phyloP scores from a whole-genome alignment of 371 early-diverging fungal genomes.

The Choanephora cucurbitarum region DNA sequence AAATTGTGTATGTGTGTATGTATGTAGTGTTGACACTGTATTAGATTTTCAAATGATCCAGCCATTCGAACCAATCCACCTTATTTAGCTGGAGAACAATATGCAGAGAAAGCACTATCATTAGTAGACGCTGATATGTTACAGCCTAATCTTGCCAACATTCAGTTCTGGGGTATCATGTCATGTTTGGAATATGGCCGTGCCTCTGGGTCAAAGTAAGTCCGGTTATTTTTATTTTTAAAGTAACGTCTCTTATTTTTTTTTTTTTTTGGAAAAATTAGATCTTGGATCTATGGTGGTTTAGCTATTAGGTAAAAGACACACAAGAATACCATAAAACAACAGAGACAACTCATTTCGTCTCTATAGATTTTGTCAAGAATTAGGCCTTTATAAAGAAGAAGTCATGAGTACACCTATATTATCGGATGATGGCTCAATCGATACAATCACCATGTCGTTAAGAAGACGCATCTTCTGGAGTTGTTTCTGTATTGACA shows the following conservation, averaged over 20 bases:
- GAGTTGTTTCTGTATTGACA: slow-evolving; percentile 57
- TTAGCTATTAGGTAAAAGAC: slow-evolving; percentile 51
- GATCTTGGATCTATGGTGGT: slow-evolving; percentile 71
- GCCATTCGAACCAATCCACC: slow-evolving; percentile 43
- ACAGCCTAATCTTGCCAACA: slow-evolving; percentile 54
- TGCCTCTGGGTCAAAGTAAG: slow-evolving; percentile 55
- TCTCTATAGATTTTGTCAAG: slow-evolving; percentile 59
- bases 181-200: slow-evolving; percentile 62
- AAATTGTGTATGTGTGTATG: neutral
- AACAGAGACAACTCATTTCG: neutral
- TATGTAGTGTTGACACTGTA: neutral
- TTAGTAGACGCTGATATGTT: slow-evolving; percentile 43
- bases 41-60: slow-evolving; percentile 44
- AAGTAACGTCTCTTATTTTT: slow-evolving; percentile 6
- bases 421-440: slow-evolving; percentile 35
- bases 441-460: slow-evolving; percentile 54
- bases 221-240: slow-evolving; percentile 3
- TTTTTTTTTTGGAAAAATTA: slow-evolving; percentile 10
- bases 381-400: slow-evolving; percentile 62
- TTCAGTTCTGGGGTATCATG: slow-evolving; percentile 64
- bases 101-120: slow-evolving; percentile 41
- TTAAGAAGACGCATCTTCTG: slow-evolving; percentile 58
- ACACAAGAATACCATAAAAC: no score
- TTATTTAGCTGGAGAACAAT: slow-evolving; percentile 46
- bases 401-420: slow-evolving; percentile 41